phyloP scores from a whole-genome alignment of 2,329 filamentous ascomycete genomes.

The Trichoderma koningii region DNA sequence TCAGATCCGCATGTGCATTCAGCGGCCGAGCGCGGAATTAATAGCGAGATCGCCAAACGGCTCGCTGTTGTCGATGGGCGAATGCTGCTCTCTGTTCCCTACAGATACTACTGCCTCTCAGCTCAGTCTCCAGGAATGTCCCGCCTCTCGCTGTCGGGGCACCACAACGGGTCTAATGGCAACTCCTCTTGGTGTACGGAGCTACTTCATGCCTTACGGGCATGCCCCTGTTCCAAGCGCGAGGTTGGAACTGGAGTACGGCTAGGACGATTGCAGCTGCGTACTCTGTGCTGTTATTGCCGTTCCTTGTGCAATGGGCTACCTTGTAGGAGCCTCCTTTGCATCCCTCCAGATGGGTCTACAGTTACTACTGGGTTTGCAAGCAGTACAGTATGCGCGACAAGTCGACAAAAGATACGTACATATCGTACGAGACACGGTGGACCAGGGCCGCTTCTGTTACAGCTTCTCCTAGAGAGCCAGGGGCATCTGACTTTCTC shows the following conservation, averaged over 20 bases:
- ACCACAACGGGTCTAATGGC: not conserved
- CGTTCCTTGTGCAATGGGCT: not conserved
- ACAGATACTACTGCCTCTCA: not conserved
- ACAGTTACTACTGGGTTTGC: not conserved
- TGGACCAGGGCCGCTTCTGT: not conserved
- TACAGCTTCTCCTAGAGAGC: not conserved
- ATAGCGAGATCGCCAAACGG: not conserved
- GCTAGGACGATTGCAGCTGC: not conserved
- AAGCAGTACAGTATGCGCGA: slow-evolving; percentile 9
- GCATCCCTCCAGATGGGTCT: not conserved
- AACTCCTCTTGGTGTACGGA: not conserved
- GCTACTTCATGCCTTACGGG: not conserved
- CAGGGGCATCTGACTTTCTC: too few relatives aligned
- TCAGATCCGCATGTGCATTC: slow-evolving; percentile 18
- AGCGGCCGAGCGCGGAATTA: not conserved
- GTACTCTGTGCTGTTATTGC: not conserved
- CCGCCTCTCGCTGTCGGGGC: not conserved
- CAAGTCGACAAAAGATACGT: slow-evolving; percentile 6
- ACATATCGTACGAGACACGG: slow-evolving; percentile 13
- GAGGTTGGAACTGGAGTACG: not conserved
- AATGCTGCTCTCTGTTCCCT: not conserved
- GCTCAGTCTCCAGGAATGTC: not conserved
- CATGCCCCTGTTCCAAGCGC: not conserved
- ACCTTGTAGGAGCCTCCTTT: not conserved
- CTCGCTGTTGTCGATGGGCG: not conserved